A percentile compares a stretch with the other conserved stretches of the same genome.
Conservation (phyloP, 148 eudicot genomes). For the Cornus controversa region DNA sequence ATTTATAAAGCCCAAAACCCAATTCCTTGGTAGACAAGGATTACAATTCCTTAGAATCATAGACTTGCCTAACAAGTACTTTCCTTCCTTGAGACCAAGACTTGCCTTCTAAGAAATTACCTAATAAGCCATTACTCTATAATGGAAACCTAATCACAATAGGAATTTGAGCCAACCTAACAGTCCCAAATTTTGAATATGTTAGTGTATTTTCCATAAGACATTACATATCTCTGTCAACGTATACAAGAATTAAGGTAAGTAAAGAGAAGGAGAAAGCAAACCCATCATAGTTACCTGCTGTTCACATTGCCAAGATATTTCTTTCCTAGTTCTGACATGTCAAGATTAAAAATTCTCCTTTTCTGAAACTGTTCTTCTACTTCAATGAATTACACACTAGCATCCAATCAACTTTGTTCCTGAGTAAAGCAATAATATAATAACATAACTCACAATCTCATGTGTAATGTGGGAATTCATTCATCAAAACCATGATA, state of each 20-base stretch:
- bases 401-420: conserved; percentile 9
- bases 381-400: neutral
- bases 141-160: too few species aligned
- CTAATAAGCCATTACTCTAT: too few species aligned
- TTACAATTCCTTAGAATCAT: too few species aligned
- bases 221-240: neutral
- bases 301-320: neutral
- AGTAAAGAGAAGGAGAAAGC: neutral
- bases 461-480: neutral
- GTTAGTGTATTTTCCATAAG: neutral
- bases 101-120: too few species aligned
- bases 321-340: neutral
- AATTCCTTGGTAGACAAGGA: too few species aligned
- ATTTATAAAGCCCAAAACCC: too few species aligned
- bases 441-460: neutral
- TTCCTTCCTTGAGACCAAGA: too few species aligned
- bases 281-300: conserved; percentile 2
- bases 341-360: neutral
- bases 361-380: neutral
- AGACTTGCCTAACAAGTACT: too few species aligned
- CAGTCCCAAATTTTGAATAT: neutral
- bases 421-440: neutral
- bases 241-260: neutral
- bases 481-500: neutral
- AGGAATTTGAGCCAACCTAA: too few species aligned